Percentiles rank a stretch among this genome's conserved stretches.
Conservation (phyloP, 2,329 filamentous ascomycete species). For the Cercospora zeina region DNA sequence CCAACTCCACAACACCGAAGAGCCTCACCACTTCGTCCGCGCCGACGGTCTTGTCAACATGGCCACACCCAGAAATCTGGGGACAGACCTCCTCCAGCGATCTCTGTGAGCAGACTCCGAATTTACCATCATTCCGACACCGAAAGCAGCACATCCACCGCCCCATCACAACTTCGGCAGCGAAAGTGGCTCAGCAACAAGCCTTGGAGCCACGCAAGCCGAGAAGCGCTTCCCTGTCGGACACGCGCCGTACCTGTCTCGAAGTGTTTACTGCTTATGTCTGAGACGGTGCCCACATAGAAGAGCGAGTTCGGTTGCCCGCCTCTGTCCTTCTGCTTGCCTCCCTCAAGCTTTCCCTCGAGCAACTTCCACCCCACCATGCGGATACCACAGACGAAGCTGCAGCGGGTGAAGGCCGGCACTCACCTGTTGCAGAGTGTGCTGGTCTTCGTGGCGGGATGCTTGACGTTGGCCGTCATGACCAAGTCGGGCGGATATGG, state of each 20-base stretch:
- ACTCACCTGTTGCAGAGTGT: conserved; percentile 57
- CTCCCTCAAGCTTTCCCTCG: background rate
- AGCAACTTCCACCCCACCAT: conserved; percentile 33
- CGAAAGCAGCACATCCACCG: background rate
- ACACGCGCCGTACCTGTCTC: conserved; percentile 13
- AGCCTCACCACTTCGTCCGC: background rate
- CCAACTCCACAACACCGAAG: conserved; percentile 2
- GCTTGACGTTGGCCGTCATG: conserved; percentile 59
- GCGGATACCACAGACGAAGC: conserved; percentile 49
- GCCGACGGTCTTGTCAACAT: background rate
- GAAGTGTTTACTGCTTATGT: conserved; percentile 21
- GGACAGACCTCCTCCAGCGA: background rate
- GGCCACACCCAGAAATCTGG: background rate
- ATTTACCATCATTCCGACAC: background rate
- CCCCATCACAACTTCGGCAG: background rate
- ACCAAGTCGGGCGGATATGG: conserved; percentile 56
- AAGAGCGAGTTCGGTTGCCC: background rate
- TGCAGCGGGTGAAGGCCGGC: conserved; percentile 58
- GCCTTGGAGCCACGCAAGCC: conserved; percentile 23
- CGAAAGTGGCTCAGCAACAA: conserved; percentile 16
- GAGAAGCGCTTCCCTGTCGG: conserved; percentile 8
- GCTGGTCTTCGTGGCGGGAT: conserved; percentile 60
- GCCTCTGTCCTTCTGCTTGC: background rate
- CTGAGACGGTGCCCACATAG: conserved; percentile 15
- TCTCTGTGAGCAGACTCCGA: background rate